Evolutionary conservation across 1,284 basidiomycete species (phyloP).

Genomic region (Papiliotrema laurentii): DNA sequence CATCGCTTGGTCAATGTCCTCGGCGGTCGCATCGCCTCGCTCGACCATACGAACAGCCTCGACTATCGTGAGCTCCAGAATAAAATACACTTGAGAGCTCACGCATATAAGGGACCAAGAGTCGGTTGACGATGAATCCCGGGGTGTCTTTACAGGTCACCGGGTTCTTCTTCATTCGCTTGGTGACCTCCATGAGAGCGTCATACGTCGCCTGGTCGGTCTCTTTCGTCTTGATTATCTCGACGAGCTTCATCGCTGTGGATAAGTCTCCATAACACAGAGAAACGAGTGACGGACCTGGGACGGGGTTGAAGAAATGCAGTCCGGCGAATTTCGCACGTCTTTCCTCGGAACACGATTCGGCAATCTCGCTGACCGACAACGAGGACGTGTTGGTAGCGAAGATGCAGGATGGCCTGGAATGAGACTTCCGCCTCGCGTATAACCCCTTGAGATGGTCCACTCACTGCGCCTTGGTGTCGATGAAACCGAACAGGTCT

Average conservation of each 20-base stretch:
- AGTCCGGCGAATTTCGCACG: constrained; percentile 52
- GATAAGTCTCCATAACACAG: constrained; percentile 1
- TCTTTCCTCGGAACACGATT: constrained; percentile 40
- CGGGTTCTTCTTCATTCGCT: constrained; percentile 54
- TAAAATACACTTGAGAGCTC: constrained; percentile 8
- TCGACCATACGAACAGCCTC: constrained; percentile 58
- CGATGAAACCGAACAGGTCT: constrained; percentile 54
- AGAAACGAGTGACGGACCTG: constrained; percentile 17
- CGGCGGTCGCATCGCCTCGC: constrained; percentile 55
- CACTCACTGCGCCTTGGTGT: constrained; percentile 50
- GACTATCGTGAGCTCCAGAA: constrained; percentile 32
- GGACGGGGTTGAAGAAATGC: constrained; percentile 54
- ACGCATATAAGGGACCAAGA: constrained; percentile 54
- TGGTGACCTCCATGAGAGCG: constrained; percentile 51
- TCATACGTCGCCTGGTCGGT: constrained; percentile 52
- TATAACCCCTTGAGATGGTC: too few relatives aligned
- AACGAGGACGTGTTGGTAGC: constrained; percentile 57
- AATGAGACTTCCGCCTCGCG: too few relatives aligned
- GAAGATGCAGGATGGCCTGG: constrained; percentile 49
- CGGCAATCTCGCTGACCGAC: constrained; percentile 54
- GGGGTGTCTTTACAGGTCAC: constrained; percentile 57
- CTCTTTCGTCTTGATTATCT: constrained; percentile 53
- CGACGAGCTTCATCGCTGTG: constrained; percentile 57
- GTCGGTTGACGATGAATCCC: constrained; percentile 56
- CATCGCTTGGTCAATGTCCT: constrained; percentile 59